Evolutionary conservation across 441 rosid species (phyloP), one percentile per base, ranked within the genome.

Genomic region (Gossypium laxum): DNA sequence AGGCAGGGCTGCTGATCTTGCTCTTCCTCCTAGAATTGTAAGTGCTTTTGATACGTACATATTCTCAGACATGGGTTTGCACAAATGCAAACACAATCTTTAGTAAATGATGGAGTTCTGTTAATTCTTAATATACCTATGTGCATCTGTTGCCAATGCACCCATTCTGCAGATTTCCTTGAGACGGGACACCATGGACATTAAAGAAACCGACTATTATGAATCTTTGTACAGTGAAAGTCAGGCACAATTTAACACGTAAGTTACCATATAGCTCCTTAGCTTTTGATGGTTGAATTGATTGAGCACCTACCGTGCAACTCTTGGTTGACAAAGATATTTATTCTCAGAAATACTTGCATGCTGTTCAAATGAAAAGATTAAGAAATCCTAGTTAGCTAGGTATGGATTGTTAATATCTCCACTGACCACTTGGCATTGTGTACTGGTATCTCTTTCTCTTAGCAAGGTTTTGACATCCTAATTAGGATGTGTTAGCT

Each of bases 1-100:
- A 63, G 96, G 97, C 76, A 85, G 98, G 75, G 98, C 99, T 78
- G 88, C 98, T 62, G 98, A 94, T 85, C 98, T 94, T 75, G 97
- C 98, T 22, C 96, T 94, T 82, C 98, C 99, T 78, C 96, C 99
- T 4, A 87, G 93, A 82, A 85, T 89, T 59, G 98, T 94, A 81
- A 81, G 90, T 78, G 43, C 52, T n/a, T 21, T 63, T 73, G n/a
- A 21, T 54, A 10, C 5, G 61, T 72, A 28, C 34, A 51, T 47
- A 19, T 24, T 15, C 57, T 6, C 22, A 47, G 2, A 6, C n/a
- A 3, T 24, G 41, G 22, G 50, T 7, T 2, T 2, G 21, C 56
- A 22, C 38, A 5, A 6, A 47, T n/a, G 15, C 55, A 14, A 30
- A 22, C 38, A 47, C 18, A 45, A 19, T 1, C 70, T 2, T 7